Base-by-base conservation (phyloP, 2,329 filamentous ascomycete species). In the Truncatella angustata region DNA sequence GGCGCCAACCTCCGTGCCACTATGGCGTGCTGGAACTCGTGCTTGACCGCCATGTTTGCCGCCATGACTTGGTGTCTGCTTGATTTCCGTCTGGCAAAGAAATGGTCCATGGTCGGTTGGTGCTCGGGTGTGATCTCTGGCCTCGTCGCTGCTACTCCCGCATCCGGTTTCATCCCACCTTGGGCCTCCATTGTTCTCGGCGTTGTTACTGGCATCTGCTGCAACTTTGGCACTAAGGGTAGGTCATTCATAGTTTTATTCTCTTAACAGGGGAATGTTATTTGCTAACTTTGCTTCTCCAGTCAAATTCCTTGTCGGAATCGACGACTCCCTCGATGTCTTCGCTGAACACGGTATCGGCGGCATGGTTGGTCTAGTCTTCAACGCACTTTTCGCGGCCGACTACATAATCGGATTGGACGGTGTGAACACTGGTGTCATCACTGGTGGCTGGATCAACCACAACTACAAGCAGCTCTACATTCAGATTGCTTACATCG, bases 11-110 rank as follows among this genome's bases (percentile, higher is more conserved):
- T 97, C 50, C 89, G 94, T 60, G 94, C 94, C 51, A 87, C 88
- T 59, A 95, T 97, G 86, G 93, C 94, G 51, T 96, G 90, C 84
- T 99, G 92, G 93, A 97, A 97, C 81, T 91, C 89, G 54, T 97
- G 94, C 77, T 70, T 96, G 66, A 94, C 91, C 34, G 93, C 91
- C 69, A 91, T 91, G 77, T 96, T 97, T 65, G 93, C 85, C 36
- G 88, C 91, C 58, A 90, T 94, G 72, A 89, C 91, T 50, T 99
- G 94, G 94, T 91, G 92, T 64, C 73, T 97, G 44, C 90, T 97
- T 63, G 94, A 99, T 82, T 97, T 87, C 83, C 88, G 94, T 55
- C 84, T 97, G 54, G 91, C 91, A 54, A 86, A 86, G 73, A 97
- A 97, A 78, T 96, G 92, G 91, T 96, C 81, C 37, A 86, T 88